Evolutionary conservation across 768 basidiomycete genomes (phyloP).

Genomic region (Lanmaoa pseudosensibilis): DNA sequence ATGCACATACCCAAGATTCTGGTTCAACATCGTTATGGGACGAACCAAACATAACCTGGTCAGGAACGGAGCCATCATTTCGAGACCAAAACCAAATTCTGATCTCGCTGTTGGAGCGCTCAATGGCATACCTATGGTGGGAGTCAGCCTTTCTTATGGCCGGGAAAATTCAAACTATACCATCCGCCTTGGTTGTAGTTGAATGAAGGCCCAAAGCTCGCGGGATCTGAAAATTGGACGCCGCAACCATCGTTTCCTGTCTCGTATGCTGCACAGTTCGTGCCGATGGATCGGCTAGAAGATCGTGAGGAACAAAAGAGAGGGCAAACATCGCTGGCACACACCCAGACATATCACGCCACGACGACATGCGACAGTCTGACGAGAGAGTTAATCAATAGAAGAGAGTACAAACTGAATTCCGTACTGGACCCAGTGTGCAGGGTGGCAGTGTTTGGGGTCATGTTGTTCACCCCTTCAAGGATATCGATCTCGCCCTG

Average conservation of each 20-base stretch:
- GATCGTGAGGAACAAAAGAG: slow-evolving; percentile 1
- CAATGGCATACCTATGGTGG: slow-evolving; percentile 40
- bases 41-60: slow-evolving; percentile 22
- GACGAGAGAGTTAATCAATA: neutral
- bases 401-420: neutral
- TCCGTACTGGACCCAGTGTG: slow-evolving; percentile 31
- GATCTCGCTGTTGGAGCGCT: slow-evolving; percentile 35
- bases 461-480: slow-evolving; percentile 45
- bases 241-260: slow-evolving; percentile 24
- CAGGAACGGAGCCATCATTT: slow-evolving; percentile 22
- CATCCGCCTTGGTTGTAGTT: slow-evolving; percentile 40
- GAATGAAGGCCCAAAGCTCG: slow-evolving; percentile 28
- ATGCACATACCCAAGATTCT: slow-evolving; percentile 31
- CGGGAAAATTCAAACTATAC: slow-evolving; percentile 14
- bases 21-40: slow-evolving; percentile 21
- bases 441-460: slow-evolving; percentile 34
- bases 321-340: neutral
- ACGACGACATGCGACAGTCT: slow-evolving; percentile 24
- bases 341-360: slow-evolving; percentile 22
- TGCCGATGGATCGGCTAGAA: slow-evolving; percentile 6
- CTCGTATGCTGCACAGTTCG: slow-evolving; percentile 25
- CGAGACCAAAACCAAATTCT: slow-evolving; percentile 49
- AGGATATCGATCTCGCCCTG: slow-evolving; percentile 49
- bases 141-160: neutral
- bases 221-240: slow-evolving; percentile 14